Conservation (phyloP, 108 stramenopile genomes). For the Fistulifera pelliculosa region DNA sequence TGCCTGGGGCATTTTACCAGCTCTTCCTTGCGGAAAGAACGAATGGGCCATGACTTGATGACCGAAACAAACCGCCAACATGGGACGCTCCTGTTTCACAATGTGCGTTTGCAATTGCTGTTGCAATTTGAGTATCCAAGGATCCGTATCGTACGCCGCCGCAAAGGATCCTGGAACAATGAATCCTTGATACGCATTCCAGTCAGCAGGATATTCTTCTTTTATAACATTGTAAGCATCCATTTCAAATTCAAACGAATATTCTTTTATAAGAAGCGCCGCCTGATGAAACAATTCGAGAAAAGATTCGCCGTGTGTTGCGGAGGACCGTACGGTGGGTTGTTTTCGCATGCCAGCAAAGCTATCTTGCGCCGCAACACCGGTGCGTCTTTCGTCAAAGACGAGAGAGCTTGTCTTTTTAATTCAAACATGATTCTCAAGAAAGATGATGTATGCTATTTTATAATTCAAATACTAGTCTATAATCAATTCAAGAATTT, state of each 20-base stretch:
- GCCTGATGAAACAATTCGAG: slow-evolving; percentile 36
- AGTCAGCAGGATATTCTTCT: slow-evolving; percentile 50
- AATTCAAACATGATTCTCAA: too few relatives aligned
- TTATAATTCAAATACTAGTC: too few relatives aligned
- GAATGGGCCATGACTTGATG: slow-evolving; percentile 78
- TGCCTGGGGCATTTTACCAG: slow-evolving; percentile 18
- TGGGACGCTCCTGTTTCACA: slow-evolving; percentile 31
- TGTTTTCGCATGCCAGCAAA: slow-evolving; percentile 62
- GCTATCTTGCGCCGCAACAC: slow-evolving; percentile 11
- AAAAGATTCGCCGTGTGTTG: slow-evolving; percentile 58
- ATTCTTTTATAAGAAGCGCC: not conserved
- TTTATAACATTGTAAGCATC: slow-evolving; percentile 39
- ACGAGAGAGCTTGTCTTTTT: too few relatives aligned
- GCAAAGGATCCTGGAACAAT: slow-evolving; percentile 70
- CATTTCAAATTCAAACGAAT: slow-evolving; percentile 18
- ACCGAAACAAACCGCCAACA: slow-evolving; percentile 76
- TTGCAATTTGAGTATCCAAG: slow-evolving; percentile 51
- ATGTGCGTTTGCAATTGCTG: slow-evolving; percentile 47
- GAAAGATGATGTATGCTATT: too few relatives aligned
- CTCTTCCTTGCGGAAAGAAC: slow-evolving; percentile 22
- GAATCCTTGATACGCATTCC: slow-evolving; percentile 49
- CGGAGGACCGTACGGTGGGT: slow-evolving; percentile 64
- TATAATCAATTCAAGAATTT: too few relatives aligned
- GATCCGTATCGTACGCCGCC: slow-evolving; percentile 50
- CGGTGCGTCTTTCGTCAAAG: too few relatives aligned